A percentile compares a stretch with the other conserved stretches of the same genome.
phyloP scores from a whole-genome alignment of 169 alveolate species.

The Plasmodium gallinaceum region DNA sequence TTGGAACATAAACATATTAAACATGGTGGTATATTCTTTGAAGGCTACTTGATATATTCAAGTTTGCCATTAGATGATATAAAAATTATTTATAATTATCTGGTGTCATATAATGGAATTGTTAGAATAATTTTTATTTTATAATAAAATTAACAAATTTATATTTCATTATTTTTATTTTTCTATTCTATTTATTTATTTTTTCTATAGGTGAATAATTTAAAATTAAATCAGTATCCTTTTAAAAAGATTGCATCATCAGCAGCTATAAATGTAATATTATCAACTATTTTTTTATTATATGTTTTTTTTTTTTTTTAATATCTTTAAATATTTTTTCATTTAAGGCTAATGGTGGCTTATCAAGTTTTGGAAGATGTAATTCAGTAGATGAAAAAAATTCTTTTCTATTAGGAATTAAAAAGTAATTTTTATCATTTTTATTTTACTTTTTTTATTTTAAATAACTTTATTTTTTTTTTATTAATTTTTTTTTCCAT shows the following conservation, averaged over 20 bases:
- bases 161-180: neutral
- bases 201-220: slow-evolving; percentile 57
- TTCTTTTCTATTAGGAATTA: slow-evolving; percentile 56
- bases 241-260: slow-evolving; percentile 71
- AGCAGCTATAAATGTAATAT: slow-evolving; percentile 62
- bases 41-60: slow-evolving; percentile 61
- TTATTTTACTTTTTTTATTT: neutral
- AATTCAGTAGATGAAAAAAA: slow-evolving; percentile 60
- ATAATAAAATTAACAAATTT: neutral
- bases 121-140: neutral
- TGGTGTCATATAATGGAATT: slow-evolving; percentile 60
- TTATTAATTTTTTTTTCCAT: neutral
- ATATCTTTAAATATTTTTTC: neutral
- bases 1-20: slow-evolving; percentile 42
- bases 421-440: slow-evolving; percentile 27
- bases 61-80: slow-evolving; percentile 46
- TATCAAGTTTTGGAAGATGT: slow-evolving; percentile 68
- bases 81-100: slow-evolving; percentile 59
- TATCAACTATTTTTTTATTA: neutral
- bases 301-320: neutral
- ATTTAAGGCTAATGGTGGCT: slow-evolving; percentile 59
- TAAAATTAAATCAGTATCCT: slow-evolving; percentile 42
- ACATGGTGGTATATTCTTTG: slow-evolving; percentile 47
- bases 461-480: neutral
- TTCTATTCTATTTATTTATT: neutral